Conservation (phyloP, 1,284 basidiomycete species). For the Mrakiaceae sp. region DNA sequence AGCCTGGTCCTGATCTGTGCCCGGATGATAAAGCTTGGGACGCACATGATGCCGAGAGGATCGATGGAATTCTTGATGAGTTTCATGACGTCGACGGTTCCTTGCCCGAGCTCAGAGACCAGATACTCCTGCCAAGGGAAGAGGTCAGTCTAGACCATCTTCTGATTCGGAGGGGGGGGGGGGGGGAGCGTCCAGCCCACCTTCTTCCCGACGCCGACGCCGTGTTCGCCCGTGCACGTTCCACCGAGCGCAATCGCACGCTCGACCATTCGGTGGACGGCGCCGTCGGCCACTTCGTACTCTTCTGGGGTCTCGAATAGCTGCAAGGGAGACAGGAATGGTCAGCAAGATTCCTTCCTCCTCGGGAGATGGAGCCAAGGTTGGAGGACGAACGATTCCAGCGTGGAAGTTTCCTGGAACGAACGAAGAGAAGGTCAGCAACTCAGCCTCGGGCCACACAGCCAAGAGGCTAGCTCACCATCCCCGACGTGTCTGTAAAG, state of each 20-base stretch:
- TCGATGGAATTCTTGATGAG: constrained; percentile 49
- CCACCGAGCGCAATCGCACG: constrained; percentile 23
- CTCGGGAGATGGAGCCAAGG: not conserved
- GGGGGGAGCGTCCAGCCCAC: not conserved
- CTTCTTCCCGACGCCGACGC: constrained; percentile 16
- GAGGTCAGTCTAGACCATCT: not conserved
- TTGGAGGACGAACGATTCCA: not conserved
- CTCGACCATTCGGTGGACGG: constrained; percentile 31
- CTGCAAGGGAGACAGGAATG: not conserved
- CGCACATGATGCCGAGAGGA: constrained; percentile 11
- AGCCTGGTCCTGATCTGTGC: too few relatives aligned
- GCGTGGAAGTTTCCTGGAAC: too few relatives aligned
- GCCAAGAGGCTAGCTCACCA: not conserved
- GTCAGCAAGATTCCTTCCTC: not conserved
- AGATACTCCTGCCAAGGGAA: constrained; percentile 37
- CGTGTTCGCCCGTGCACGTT: constrained; percentile 37
- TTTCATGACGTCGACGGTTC: constrained; percentile 69
- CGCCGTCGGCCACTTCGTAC: constrained; percentile 32
- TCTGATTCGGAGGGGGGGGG: not conserved
- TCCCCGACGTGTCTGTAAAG: not conserved
- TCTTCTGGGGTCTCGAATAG: constrained; percentile 28
- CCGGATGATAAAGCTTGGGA: not conserved
- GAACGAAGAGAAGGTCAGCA: not conserved
- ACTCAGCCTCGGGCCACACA: not conserved
- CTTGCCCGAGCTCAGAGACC: constrained; percentile 57